These are phyloP conservation scores for Lepiota brunneoincarnata DNA, from an alignment of 768 basidiomycete genomes.

Conservation along the genomic window DNA sequence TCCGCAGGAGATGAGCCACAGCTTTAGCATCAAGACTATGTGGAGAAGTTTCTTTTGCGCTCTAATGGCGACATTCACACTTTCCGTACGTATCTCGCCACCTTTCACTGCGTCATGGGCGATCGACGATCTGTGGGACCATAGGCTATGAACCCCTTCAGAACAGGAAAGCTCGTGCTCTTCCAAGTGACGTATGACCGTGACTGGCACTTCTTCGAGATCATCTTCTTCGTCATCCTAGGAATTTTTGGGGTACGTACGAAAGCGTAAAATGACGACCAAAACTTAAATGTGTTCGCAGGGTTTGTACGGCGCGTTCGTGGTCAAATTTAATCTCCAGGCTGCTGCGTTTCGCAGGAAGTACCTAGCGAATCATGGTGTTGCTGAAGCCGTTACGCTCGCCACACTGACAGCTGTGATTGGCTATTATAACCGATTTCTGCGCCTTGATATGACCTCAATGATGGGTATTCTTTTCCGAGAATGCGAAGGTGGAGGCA, in stretches of 20 bases:
- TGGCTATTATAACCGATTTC: slow-evolving; percentile 91
- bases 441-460: slow-evolving; percentile 97
- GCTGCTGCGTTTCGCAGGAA: slow-evolving; percentile 93
- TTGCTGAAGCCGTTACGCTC: slow-evolving; percentile 85
- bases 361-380: slow-evolving; percentile 77
- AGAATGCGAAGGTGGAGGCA: slow-evolving; percentile 94
- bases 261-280: neutral
- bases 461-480: slow-evolving; percentile 92
- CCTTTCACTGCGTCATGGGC: neutral
- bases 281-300: slow-evolving; percentile 26
- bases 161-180: slow-evolving; percentile 95
- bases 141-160: slow-evolving; percentile 96
- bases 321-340: slow-evolving; percentile 96
- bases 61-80: slow-evolving; percentile 91
- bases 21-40: slow-evolving; percentile 97
- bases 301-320: slow-evolving; percentile 97
- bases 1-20: slow-evolving; percentile 93
- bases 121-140: neutral
- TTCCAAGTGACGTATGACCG: slow-evolving; percentile 98
- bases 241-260: slow-evolving; percentile 88
- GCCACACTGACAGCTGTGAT: slow-evolving; percentile 89
- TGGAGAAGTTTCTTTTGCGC: slow-evolving; percentile 99
- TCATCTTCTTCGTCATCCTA: slow-evolving; percentile 92
- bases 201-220: slow-evolving; percentile 99
- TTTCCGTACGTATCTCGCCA: slow-evolving; percentile 67